Base-by-base conservation (phyloP, 2,329 filamentous ascomycete species). In the Epichloe bromicola region DNA sequence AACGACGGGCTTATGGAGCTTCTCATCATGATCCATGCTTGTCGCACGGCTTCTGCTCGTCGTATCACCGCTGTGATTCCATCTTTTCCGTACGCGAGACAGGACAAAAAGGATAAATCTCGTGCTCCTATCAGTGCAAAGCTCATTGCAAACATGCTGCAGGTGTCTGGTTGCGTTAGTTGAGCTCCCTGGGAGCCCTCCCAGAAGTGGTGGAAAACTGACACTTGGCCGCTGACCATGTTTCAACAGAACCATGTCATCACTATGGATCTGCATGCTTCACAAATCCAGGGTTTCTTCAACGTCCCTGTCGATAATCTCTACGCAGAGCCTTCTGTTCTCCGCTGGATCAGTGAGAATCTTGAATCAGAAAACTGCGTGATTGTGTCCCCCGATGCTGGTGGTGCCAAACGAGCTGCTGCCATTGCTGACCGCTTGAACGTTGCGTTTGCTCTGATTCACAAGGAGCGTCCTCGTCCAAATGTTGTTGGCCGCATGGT, bases 1-100 rank as follows among this genome's bases (percentile, higher is more conserved):
- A 98, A 98, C 70, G 91, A 97, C 67, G 89, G 89, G 47, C 79
- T 98, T 54, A 97, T 98, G 91, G 91, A 98, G 71, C 80, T 97
- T 38, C 79, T 97, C 58, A 96, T 97, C 71, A 95, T 96, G 83
- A 94, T 96, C 69, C 94, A 95, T 65, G 91, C 91, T 56, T 96
- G 91, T 76, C 72, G 73, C 42, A 77, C 74, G 34, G 75, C 75
- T 37, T 74, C 70, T 43, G 91, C 91, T 12, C 83, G 90, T 57
- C 86, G 91, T 57, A 95, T 97, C 70, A 96, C 91, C 20, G 91
- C 89, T 56, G 88, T 96, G 57, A 86, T 96, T 48, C 91, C 91
- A 58, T 96, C 95, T 70, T 97, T 95, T 70, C 90, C 90, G 30
- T 97, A 97, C 64, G 90, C 91, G 14, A 83, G 91, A 47, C 91